Evolutionary conservation across 1,284 basidiomycete species (phyloP), one percentile per base, ranked within the genome.

Genomic region (Ceratobasidium sp.): DNA sequence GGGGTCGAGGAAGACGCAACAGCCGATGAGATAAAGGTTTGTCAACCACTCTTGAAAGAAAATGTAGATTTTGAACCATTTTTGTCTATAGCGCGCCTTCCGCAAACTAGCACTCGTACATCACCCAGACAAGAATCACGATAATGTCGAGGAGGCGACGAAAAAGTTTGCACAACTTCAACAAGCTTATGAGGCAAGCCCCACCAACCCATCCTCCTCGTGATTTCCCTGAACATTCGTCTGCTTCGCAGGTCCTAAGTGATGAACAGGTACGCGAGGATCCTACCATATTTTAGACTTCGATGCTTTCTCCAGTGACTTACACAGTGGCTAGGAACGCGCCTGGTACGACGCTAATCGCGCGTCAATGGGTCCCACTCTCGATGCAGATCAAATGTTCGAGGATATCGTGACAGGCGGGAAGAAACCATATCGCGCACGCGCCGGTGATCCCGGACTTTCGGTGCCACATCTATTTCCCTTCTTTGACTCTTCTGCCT

Each of bases 291-390:
- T 26, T 53, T 13, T 53, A 82, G 3, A 70, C 10, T 3, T 23
- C n/a, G 66, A 23, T 53, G 9, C 63, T 10, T 4, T 6, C 26
- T 58, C 13, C 15, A n/a, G 18, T 23, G 39, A 26, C 53, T 55
- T 6, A 67, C 33, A 80, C 82, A 83, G 87, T 88, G 87, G 4
- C 5, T 44, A 97, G 95, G 97, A 99, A 89, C 89, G 97, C 80
- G 97, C 97, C 58, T 99, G 97, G 95, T 99, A 99, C 85, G 97
- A 99, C 85, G 92, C 92, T n/a, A 97, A 99, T 84, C 91, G 95
- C 63, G 93, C 95, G 46, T 93, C 94, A n/a, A 88, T 96, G 9
- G 89, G 89, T 13, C 94, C 95, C 1, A 94, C 95, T 82, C 92
- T 94, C 56, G 96, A 97, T 84, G 93, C 91, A 26, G 89, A 93